Evolutionary conservation across 306 rosid species (phyloP).

Genomic region (Aeschynomene evenia): DNA sequence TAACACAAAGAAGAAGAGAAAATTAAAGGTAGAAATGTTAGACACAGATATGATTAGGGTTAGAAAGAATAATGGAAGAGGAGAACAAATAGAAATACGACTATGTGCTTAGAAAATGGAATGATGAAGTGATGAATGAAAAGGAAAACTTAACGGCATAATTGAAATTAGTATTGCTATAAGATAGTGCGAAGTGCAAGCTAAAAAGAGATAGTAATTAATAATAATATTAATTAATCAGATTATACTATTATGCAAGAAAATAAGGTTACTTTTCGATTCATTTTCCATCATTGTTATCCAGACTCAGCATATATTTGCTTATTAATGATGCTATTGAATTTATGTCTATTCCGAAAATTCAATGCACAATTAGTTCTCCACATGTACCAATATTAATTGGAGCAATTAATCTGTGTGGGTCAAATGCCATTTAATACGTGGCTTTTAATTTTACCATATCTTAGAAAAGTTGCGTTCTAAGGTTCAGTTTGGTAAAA

Average conservation of each 20-base stretch:
- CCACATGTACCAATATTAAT: conserved; percentile 7
- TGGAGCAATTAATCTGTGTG: conserved; percentile 15
- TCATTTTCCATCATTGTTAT: conserved; percentile 41
- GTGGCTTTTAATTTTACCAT: conserved; percentile 24
- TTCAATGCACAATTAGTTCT: conserved; percentile 4
- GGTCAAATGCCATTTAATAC: conserved; percentile 12
- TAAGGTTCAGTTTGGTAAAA: too few relatives aligned
- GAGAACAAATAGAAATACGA: conserved; percentile 43
- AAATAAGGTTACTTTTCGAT: conserved; percentile 38
- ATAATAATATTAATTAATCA: too few relatives aligned
- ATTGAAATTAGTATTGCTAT: conserved; percentile 8
- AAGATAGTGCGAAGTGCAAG: conserved; percentile 24
- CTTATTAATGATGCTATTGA: conserved; percentile 41
- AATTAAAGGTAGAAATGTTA: conserved; percentile 10
- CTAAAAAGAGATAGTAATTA: conserved; percentile 21
- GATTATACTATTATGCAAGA: conserved; percentile 30
- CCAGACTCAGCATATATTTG: conserved; percentile 23
- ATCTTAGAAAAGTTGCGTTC: neutral
- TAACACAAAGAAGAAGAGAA: neutral
- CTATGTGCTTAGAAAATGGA: conserved; percentile 35
- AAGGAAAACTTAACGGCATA: conserved; percentile 51
- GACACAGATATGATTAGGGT: conserved; percentile 32
- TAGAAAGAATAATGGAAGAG: conserved; percentile 27
- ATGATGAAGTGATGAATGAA: conserved; percentile 23
- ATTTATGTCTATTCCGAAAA: neutral